Evolutionary conservation across 345 rosid species (phyloP), one percentile per base, ranked within the genome.

Genomic region (Erucastrum elatum): DNA sequence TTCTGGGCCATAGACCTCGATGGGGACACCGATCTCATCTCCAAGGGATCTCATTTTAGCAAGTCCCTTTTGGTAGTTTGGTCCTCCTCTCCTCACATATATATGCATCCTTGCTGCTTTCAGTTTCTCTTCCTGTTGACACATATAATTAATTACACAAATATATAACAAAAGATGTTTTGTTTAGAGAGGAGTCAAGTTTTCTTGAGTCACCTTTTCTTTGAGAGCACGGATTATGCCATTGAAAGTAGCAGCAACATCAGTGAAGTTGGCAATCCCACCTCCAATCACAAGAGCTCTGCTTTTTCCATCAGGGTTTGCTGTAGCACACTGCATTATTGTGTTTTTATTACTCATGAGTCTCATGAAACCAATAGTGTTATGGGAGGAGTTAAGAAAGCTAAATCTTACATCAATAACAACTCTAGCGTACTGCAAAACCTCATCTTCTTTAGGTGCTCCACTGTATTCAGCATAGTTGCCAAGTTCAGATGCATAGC

Each of bases 381-480:
- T 0, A 15, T 71, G 75, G n/a, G n/a, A n/a, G 11, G 44, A 58
- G 68, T 0, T 10, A 69, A 66, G 26, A 7, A 15, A 21, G 9
- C 7, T 17, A 44, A 44, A 30, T 9, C 51, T 60, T 86, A 93
- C 98, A 83, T 95, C 98, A 64, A 93, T 86, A 29, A 93, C 96
- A 17, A 93, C 99, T 88, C 99, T 90, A 11, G 99, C 99, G 75
- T 95, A 93, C 79, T 93, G 97, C 92, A 95, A 82, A 27, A 95
- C 97, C 85, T 95, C 98, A 66, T 90, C 97, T 83, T 95, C 99
- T 53, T 95, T 95, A 11, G 97, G 99, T 67, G 98, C 97, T 78
- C 99, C 99, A 82, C 98, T 95, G 66, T 95, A 91, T 78, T 95
- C 98, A 27, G 99, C 99, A 73, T 95, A 93, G 83, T 92, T 95